These are phyloP conservation scores for Solanum chilense DNA, from an alignment of 257 asterid species.

Conservation along the genomic window DNA sequence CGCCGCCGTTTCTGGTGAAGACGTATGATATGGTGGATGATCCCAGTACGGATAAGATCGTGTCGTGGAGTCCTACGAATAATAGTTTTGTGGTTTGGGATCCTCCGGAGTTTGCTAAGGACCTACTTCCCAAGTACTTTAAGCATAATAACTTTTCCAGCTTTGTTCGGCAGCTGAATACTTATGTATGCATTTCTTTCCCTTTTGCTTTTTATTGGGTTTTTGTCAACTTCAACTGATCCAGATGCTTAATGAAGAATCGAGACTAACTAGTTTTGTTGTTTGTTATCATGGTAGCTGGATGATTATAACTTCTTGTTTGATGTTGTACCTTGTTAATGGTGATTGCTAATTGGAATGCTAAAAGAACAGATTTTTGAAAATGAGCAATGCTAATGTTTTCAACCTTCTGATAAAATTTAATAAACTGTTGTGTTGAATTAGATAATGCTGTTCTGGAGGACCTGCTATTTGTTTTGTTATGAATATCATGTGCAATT, in stretches of 20 bases:
- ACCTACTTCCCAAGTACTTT: constrained; percentile 37
- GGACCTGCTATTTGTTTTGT: neutral
- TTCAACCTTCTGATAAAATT: neutral
- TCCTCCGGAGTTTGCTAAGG: constrained; percentile 15
- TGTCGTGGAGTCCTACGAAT: constrained; percentile 14
- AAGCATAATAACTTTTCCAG: constrained; percentile 78
- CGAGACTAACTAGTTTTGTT: neutral
- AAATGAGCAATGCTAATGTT: neutral
- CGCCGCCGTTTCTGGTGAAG: constrained; percentile 14
- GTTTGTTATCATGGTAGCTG: neutral
- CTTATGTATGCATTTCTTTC: constrained; percentile 3
- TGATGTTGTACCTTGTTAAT: neutral
- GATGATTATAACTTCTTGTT: neutral
- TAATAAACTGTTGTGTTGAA: neutral
- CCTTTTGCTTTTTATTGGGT: neutral
- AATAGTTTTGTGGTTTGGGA: constrained; percentile 19
- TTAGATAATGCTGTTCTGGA: neutral
- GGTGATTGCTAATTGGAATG: neutral
- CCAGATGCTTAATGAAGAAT: neutral
- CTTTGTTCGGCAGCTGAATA: constrained; percentile 54
- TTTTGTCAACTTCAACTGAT: neutral
- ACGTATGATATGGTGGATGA: constrained; percentile 24
- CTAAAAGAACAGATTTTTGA: neutral
- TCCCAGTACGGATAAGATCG: constrained; percentile 9
- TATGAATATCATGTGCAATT: neutral